Conservation (phyloP, 768 basidiomycete genomes). For the Megacollybia marginata region DNA sequence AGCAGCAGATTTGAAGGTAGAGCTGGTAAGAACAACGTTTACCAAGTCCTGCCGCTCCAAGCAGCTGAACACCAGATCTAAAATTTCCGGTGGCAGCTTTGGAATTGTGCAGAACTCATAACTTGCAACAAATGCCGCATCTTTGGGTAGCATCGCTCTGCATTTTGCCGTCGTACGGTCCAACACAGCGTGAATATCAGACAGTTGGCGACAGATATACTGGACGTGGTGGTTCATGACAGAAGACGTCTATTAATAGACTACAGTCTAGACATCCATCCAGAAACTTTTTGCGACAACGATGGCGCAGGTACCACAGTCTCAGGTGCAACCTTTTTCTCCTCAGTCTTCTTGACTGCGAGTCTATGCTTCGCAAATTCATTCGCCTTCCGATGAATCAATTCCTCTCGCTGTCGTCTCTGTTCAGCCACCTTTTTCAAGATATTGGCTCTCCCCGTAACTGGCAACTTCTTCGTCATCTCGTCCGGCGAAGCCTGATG, state of each 20-base stretch:
- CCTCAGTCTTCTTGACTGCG: too few relatives aligned
- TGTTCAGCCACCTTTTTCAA: slow-evolving; percentile 1
- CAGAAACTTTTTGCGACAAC: too few relatives aligned
- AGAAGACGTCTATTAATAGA: too few relatives aligned
- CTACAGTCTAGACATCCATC: too few relatives aligned
- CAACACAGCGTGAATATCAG: too few relatives aligned
- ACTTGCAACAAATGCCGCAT: too few relatives aligned
- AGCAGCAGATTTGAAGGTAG: slow-evolving; percentile 18
- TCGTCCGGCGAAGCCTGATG: not conserved
- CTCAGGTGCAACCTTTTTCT: too few relatives aligned
- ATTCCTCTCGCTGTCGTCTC: not conserved
- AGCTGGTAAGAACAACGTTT: slow-evolving; percentile 14
- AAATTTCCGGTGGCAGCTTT: slow-evolving; percentile 26
- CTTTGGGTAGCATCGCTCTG: too few relatives aligned
- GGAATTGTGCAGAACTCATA: not conserved
- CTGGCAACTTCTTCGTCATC: not conserved
- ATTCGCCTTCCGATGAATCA: not conserved
- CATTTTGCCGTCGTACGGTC: too few relatives aligned
- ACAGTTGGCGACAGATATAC: too few relatives aligned
- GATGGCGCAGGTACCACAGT: too few relatives aligned
- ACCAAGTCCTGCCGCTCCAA: slow-evolving; percentile 19
- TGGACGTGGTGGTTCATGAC: too few relatives aligned
- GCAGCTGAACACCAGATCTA: slow-evolving; percentile 22
- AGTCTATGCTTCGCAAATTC: not conserved
- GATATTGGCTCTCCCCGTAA: slow-evolving; percentile 1